These are phyloP conservation scores for Breviolum minutum DNA, from an alignment of 73 alveolate genomes.

Conservation along the genomic window DNA sequence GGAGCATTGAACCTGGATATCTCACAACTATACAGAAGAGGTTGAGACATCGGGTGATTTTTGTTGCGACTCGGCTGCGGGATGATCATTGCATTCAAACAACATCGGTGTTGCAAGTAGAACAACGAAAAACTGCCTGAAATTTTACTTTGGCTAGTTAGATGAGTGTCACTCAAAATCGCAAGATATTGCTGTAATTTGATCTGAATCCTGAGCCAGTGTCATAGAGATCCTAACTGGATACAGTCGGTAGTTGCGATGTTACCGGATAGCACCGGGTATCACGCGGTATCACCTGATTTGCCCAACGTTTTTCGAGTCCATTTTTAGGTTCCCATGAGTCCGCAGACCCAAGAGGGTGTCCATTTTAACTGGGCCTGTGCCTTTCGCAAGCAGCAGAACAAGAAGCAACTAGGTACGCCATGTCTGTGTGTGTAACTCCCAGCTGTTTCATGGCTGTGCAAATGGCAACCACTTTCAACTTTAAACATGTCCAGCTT, in stretches of 20 bases:
- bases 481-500: too few relatives aligned
- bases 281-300: not conserved
- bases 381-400: constrained; percentile 56
- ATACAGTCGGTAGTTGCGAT: not conserved
- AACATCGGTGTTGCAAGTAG: not conserved
- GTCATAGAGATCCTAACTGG: not conserved
- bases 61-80: constrained; percentile 28
- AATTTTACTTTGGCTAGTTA: not conserved
- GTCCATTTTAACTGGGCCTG: constrained; percentile 88
- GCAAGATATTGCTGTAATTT: not conserved
- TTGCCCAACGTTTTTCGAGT: not conserved
- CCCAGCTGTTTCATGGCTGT: too few relatives aligned
- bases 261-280: not conserved
- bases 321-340: constrained; percentile 34
- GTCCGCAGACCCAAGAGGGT: constrained; percentile 43
- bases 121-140: not conserved
- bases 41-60: constrained; percentile 64
- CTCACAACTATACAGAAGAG: constrained; percentile 51
- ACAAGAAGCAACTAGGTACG: constrained; percentile 87
- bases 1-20: constrained; percentile 71
- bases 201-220: not conserved
- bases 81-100: not conserved
- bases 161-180: not conserved
- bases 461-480: not conserved
- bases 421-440: not conserved